These are phyloP conservation scores for Macrophomina tecta DNA, from an alignment of 2,329 filamentous ascomycete genomes.

Conservation along the genomic window DNA sequence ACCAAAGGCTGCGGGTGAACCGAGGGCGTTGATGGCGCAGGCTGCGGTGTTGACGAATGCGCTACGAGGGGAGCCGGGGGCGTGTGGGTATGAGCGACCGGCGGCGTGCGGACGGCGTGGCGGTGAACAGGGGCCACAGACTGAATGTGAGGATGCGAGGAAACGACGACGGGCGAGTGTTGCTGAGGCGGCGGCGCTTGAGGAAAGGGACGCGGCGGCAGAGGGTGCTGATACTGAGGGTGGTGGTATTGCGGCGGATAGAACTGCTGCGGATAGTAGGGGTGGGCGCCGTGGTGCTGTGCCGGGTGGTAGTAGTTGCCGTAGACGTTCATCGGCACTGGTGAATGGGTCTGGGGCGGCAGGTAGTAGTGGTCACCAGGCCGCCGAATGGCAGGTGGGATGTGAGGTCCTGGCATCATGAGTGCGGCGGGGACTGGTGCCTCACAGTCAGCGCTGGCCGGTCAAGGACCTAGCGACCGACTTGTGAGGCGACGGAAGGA, in stretches of 20 bases:
- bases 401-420: conserved; percentile 74
- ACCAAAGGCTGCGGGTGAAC: conserved; percentile 42
- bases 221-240: conserved; percentile 48
- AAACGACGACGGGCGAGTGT: conserved; percentile 54
- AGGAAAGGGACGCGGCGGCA: conserved; percentile 42
- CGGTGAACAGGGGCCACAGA: conserved; percentile 56
- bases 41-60: conserved; percentile 28
- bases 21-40: conserved; percentile 43
- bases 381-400: conserved; percentile 48
- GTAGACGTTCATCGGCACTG: conserved; percentile 47
- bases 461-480: conserved; percentile 44
- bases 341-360: conserved; percentile 45
- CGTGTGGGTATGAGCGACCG: conserved; percentile 40
- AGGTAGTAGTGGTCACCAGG: conserved; percentile 47
- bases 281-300: conserved; percentile 38
- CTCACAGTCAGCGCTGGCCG: conserved; percentile 47
- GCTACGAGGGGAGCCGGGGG: conserved; percentile 32
- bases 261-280: conserved; percentile 44
- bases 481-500: conserved; percentile 44
- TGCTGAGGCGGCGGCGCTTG: conserved; percentile 35
- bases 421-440: conserved; percentile 60
- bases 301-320: conserved; percentile 41
- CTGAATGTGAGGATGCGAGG: conserved; percentile 52
- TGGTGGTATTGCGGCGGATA: conserved; percentile 43
- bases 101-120: conserved; percentile 44